Percentiles rank a stretch among this genome's conserved stretches.
Conservation (phyloP, 768 basidiomycete species). For the Tricholoma furcatifolium region DNA sequence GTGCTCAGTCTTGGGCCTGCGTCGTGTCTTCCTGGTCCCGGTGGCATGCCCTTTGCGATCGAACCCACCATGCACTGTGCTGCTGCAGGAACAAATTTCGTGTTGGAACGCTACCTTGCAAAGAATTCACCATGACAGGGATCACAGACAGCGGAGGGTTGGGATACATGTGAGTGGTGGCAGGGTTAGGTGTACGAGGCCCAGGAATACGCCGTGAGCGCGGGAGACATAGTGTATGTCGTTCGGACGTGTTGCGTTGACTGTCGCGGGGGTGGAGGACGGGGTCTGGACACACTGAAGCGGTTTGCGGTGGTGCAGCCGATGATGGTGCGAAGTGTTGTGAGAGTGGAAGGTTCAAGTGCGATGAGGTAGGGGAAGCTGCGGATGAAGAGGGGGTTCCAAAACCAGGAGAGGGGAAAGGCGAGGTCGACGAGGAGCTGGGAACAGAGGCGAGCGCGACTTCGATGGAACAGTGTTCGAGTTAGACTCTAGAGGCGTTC, state of each 20-base stretch:
- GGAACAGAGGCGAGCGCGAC: conserved; percentile 59
- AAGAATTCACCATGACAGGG: conserved; percentile 69
- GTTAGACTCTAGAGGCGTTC: conserved; percentile 49
- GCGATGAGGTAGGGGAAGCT: conserved; percentile 34
- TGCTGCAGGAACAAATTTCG: conserved; percentile 33
- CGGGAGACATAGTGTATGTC: conserved; percentile 80
- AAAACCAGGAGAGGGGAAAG: conserved; percentile 21
- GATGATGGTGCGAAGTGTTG: conserved; percentile 11
- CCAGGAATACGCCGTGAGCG: conserved; percentile 35
- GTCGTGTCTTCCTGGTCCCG: conserved; percentile 32
- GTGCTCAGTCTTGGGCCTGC: conserved; percentile 74
- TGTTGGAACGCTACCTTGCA: conserved; percentile 51
- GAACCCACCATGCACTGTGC: conserved; percentile 8
- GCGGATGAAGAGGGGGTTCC: conserved; percentile 24
- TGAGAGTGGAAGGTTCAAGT: conserved; percentile 29
- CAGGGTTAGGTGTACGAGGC: conserved; percentile 37
- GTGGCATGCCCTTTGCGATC: no score
- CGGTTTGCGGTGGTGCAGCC: conserved; percentile 17
- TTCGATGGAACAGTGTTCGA: conserved; percentile 88
- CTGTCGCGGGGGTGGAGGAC: conserved; percentile 20
- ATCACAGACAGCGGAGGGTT: conserved; percentile 40
- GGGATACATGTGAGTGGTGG: conserved; percentile 33
- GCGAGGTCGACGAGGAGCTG: conserved; percentile 27
- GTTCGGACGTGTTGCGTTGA: conserved; percentile 54
- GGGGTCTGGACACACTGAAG: conserved; percentile 28